These are phyloP conservation scores for Pseudogymnoascus sp. DNA, from an alignment of 2,329 filamentous ascomycete genomes.

Conservation along the genomic window DNA sequence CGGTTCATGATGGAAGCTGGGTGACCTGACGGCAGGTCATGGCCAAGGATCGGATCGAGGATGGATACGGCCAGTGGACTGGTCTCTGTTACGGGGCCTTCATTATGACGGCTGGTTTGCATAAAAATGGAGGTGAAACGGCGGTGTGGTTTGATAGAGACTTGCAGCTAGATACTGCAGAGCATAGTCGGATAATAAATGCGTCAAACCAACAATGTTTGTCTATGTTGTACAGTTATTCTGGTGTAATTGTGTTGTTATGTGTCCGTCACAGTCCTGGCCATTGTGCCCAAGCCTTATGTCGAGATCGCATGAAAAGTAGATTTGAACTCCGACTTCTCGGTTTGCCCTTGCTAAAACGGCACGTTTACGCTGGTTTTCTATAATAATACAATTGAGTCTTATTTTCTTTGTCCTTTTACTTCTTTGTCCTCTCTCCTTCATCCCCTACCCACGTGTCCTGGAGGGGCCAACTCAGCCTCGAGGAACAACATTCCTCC, in stretches of 20 bases:
- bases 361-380: not conserved
- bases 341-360: not conserved
- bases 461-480: not conserved
- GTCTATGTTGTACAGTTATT: too few species aligned
- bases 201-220: not conserved
- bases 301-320: not conserved
- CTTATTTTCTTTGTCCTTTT: not conserved
- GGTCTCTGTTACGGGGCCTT: constrained; percentile 2
- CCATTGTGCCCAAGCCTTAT: not conserved
- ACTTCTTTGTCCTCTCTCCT: not conserved
- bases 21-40: constrained; percentile 1
- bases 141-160: constrained; percentile 1
- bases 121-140: constrained; percentile 7
- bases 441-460: not conserved
- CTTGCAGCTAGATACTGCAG: constrained; percentile 3
- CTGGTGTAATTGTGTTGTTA: not conserved
- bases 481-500: constrained; percentile 1
- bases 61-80: not conserved
- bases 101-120: constrained; percentile 8
- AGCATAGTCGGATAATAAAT: constrained; percentile 6
- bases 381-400: not conserved
- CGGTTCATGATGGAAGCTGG: constrained; percentile 5
- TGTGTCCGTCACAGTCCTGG: not conserved
- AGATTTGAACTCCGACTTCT: not conserved
- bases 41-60: constrained; percentile 5